Evolutionary conservation across 768 basidiomycete species (phyloP).

Genomic region (Solioccasus polychromus): DNA sequence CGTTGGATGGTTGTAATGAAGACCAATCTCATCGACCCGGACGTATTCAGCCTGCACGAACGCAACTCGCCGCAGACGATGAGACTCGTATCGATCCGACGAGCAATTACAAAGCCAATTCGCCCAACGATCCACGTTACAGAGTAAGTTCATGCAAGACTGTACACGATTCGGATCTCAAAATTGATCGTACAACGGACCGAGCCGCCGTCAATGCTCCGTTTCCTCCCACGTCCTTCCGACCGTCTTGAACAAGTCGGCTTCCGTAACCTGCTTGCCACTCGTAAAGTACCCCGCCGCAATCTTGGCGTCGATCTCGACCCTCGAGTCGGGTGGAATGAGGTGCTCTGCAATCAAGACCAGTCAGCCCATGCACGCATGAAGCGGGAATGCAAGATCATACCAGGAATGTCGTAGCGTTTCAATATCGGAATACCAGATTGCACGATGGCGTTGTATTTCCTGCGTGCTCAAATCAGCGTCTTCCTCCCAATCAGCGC

Average conservation of each 20-base stretch:
- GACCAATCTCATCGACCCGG: too few species aligned
- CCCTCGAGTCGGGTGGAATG: conserved; percentile 84
- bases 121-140: too few species aligned
- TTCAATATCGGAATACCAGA: conserved; percentile 80
- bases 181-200: too few species aligned
- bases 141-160: too few species aligned
- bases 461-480: conserved; percentile 41
- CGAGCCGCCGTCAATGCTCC: conserved; percentile 66
- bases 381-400: conserved; percentile 20
- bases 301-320: conserved; percentile 97
- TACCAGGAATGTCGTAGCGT: conserved; percentile 85
- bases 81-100: too few species aligned
- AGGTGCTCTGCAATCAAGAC: conserved; percentile 56
- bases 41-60: too few species aligned
- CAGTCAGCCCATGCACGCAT: not conserved
- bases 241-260: conserved; percentile 81
- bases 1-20: too few species aligned
- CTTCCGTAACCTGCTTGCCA: conserved; percentile 72
- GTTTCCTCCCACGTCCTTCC: conserved; percentile 90
- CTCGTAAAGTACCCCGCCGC: conserved; percentile 90
- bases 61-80: too few species aligned
- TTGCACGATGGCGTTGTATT: conserved; percentile 92
- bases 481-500: too few species aligned
- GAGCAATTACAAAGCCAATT: too few species aligned
- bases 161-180: not conserved